These are phyloP conservation scores for Phytophthora fragariae DNA, from an alignment of 352 stramenopile species.

Conservation along the genomic window DNA sequence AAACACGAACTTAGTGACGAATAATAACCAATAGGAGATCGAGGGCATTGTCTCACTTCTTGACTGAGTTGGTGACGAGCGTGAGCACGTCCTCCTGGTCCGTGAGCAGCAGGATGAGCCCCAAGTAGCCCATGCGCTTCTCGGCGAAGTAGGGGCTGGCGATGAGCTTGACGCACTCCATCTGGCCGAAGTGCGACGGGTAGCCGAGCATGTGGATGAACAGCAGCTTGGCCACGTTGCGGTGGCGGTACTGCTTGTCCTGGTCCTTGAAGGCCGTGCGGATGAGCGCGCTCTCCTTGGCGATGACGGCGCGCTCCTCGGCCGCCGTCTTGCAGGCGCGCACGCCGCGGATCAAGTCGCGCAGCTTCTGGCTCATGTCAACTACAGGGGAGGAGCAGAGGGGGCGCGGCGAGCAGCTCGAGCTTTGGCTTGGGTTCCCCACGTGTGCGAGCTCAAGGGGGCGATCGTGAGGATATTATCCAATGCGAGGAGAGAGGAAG, in stretches of 20 bases:
- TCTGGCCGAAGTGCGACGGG: conserved; percentile 99
- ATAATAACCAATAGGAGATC: not conserved
- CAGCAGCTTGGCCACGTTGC: conserved; percentile 99
- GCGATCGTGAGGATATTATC: conserved; percentile 31
- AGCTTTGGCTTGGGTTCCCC: conserved; percentile 18
- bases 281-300: conserved; percentile 99
- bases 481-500: conserved; percentile 15
- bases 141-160: conserved; percentile 98
- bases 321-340: conserved; percentile 98
- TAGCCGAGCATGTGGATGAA: conserved; percentile 99
- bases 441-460: conserved; percentile 35
- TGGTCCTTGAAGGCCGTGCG: conserved; percentile 99
- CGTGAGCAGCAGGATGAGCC: conserved; percentile 97
- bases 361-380: conserved; percentile 97
- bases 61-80: conserved; percentile 99
- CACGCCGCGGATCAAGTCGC: conserved; percentile 98
- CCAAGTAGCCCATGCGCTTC: conserved; percentile 99
- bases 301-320: conserved; percentile 99
- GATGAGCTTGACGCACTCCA: conserved; percentile 99
- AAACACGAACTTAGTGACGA: not conserved
- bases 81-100: conserved; percentile 99
- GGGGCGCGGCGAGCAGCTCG: conserved; percentile 2
- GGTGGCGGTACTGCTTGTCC: conserved; percentile 96
- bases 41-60: conserved; percentile 80
- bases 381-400: not conserved